Evolutionary conservation across 163 green algal species (phyloP).

Genomic region (Picocystis sp.): DNA sequence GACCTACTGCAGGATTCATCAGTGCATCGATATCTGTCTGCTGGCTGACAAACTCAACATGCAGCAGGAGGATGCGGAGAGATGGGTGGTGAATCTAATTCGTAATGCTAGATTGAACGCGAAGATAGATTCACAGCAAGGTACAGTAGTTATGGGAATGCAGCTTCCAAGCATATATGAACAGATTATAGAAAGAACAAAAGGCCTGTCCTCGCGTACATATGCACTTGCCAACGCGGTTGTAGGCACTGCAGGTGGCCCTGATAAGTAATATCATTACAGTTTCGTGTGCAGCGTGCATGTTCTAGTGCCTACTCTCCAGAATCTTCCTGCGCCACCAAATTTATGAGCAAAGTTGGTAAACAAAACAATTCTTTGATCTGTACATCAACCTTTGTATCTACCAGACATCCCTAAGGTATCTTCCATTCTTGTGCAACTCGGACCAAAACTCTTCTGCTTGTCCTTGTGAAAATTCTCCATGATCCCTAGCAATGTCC

Average conservation of each 20-base stretch:
- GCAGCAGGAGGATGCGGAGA: slow-evolving; percentile 78
- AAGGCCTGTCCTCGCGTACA: slow-evolving; percentile 17
- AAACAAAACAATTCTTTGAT: no score
- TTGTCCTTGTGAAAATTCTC: no score
- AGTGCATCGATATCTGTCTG: slow-evolving; percentile 55
- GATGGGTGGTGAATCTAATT: slow-evolving; percentile 96
- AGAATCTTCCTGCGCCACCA: no score
- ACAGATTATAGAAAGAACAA: slow-evolving; percentile 30
- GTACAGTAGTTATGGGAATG: slow-evolving; percentile 85
- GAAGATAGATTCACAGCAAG: slow-evolving; percentile 82
- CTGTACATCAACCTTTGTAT: no score
- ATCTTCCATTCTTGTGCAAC: no score
- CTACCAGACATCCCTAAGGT: no score
- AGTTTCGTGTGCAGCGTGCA: no score
- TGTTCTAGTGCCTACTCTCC: no score
- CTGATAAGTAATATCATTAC: no score
- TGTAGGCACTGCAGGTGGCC: neutral
- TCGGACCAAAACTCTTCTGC: no score
- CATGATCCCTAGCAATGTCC: slow-evolving; percentile 27
- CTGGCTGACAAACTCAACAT: slow-evolving; percentile 80
- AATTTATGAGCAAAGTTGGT: no score
- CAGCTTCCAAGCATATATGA: slow-evolving; percentile 56
- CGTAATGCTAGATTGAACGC: slow-evolving; percentile 79
- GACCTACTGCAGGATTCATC: slow-evolving; percentile 70
- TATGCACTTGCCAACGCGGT: slow-evolving; percentile 22